Base-by-base conservation (phyloP, 2,329 filamentous ascomycete genomes). In the Colletotrichum lini region DNA sequence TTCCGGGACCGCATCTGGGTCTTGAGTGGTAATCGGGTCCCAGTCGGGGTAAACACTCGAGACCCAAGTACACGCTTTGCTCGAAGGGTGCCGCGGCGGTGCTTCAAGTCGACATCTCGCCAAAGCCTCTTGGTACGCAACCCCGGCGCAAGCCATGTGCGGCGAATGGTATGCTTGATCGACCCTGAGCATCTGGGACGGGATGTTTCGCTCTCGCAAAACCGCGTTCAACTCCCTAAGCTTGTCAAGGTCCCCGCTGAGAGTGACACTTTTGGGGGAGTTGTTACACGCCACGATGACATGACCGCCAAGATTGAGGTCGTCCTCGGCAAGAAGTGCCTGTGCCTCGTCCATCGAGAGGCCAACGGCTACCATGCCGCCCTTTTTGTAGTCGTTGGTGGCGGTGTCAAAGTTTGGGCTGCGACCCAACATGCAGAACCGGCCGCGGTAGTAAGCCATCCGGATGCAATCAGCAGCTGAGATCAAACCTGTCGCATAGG, bases 91-190 rank as follows among this genome's bases (percentile, higher is more conserved):
- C 26, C 9, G 50, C 23, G 35, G 35, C 52, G n/a, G 64, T 73
- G 26, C 26, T 30, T 30, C 35, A 76, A 66, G 59, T 77, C 76
- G 21, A 45, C 60, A 63, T 44, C 38, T 54, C 9, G 40, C 8
- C 35, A 63, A n/a, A 3, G 47, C 38, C 9, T 63, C 21, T 3
- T 38, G 60, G 15, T 70, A 66, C 4, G 61, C 54, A 8, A 40
- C 62, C 2, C 40, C 13, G 18, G 35, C 23, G 21, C 49, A 6
- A 23, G 35, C 15, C 74, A 79, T 79, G 53, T 78, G 77, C 23
- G 76, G 75, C 4, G 79, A 80, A 56, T 80, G 78, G 63, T 79
- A 80, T 2, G 78, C 78, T 30, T 59, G 77, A 54, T 77, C 73
- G 2, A 80, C 77, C 8, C 65, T 54, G 10, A 80, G 73, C n/a